A percentile compares a stretch with the other conserved stretches of the same genome.
Evolutionary conservation across 768 basidiomycete genomes (phyloP).

Genomic region (Strobilomyces dryophilus): DNA sequence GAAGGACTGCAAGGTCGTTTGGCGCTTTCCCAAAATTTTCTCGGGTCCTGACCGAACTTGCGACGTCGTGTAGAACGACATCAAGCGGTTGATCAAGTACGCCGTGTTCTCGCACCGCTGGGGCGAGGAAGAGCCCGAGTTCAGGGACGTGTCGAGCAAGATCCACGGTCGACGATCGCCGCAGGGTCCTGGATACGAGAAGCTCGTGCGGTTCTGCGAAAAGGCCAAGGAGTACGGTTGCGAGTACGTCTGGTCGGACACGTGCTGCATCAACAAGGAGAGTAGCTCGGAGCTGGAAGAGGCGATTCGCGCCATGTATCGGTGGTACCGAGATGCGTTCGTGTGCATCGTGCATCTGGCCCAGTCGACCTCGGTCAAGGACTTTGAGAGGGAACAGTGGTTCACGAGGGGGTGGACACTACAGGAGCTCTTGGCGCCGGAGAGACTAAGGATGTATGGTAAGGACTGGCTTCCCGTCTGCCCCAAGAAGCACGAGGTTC

Average conservation of each 20-base stretch:
- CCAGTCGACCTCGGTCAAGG: neutral
- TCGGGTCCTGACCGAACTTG: neutral
- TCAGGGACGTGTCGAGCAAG: slow-evolving; percentile 10
- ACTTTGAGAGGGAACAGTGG: slow-evolving; percentile 6
- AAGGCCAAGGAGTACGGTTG: slow-evolving; percentile 12
- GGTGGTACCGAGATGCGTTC: slow-evolving; percentile 12
- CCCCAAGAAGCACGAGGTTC: neutral
- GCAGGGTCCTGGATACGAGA: slow-evolving; percentile 6
- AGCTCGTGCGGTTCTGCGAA: slow-evolving; percentile 11
- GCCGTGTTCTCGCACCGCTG: slow-evolving; percentile 20
- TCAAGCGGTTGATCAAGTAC: slow-evolving; percentile 9
- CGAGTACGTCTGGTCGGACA: slow-evolving; percentile 22
- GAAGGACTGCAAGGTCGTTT: slow-evolving; percentile 2
- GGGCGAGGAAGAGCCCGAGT: slow-evolving; percentile 13
- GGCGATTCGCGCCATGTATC: slow-evolving; percentile 12
- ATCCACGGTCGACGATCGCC: neutral
- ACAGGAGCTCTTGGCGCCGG: slow-evolving; percentile 12
- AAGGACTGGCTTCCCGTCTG: slow-evolving; percentile 10
- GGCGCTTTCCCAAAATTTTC: too few species aligned
- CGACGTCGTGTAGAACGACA: neutral
- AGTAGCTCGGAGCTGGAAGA: slow-evolving; percentile 12
- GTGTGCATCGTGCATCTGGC: slow-evolving; percentile 13
- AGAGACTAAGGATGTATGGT: slow-evolving; percentile 4
- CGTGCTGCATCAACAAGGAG: slow-evolving; percentile 17
- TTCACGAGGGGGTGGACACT: slow-evolving; percentile 15